Evolutionary conservation across 345 rosid genomes (phyloP).

Genomic region (Eutrema yunnanense): DNA sequence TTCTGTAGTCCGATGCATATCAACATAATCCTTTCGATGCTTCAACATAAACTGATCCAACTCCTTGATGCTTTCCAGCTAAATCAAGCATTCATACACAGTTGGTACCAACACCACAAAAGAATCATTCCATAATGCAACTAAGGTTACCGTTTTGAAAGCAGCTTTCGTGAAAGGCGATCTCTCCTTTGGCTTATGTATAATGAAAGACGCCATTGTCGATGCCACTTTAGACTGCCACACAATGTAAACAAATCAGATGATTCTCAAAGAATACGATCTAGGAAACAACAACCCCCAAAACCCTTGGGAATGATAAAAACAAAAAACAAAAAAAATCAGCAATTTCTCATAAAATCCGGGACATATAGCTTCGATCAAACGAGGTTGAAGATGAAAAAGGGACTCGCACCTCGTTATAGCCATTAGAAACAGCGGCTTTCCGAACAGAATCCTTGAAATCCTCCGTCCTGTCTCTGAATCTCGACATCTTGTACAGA

Average conservation of each 20-base stretch:
- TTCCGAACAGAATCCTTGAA: conserved; percentile 72
- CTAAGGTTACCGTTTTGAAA: conserved; percentile 51
- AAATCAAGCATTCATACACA: conserved; percentile 1
- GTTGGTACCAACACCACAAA: not conserved
- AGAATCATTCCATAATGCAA: not conserved
- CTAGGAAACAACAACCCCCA: not conserved
- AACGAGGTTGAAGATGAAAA: not conserved
- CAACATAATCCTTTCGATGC: conserved; percentile 84
- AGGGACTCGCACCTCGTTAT: conserved; percentile 46
- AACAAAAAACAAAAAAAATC: not conserved
- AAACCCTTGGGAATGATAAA: not conserved
- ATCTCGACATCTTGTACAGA: conserved; percentile 49
- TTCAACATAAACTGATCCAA: conserved; percentile 67
- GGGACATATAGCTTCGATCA: not conserved
- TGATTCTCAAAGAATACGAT: not conserved
- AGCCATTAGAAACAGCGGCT: conserved; percentile 55
- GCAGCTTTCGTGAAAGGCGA: conserved; percentile 64
- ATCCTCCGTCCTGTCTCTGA: conserved; percentile 77
- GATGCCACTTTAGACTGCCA: conserved; percentile 65
- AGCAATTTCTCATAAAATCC: not conserved
- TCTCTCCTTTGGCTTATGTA: conserved; percentile 60
- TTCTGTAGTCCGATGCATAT: conserved; percentile 71
- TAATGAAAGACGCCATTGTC: conserved; percentile 76
- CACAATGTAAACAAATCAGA: not conserved
- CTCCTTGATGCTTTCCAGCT: conserved; percentile 73